Conservation (phyloP, 2,329 filamentous ascomycete species). For the Xylaria hypoxylon region DNA sequence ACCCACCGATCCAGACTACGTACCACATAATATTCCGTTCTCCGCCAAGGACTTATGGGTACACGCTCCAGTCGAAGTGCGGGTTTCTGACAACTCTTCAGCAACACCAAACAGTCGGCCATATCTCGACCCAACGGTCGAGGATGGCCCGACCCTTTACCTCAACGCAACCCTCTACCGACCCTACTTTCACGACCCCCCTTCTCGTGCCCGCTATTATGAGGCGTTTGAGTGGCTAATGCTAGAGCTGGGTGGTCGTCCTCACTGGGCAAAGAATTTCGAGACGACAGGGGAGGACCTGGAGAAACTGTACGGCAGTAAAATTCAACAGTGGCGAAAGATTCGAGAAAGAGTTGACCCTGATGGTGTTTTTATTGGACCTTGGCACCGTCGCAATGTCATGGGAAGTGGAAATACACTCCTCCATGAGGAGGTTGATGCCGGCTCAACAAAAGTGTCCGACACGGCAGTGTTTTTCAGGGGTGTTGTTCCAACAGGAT, state of each 20-base stretch:
- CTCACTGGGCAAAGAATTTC: conserved; percentile 97
- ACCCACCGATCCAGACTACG: conserved; percentile 73
- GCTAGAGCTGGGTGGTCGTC: conserved; percentile 82
- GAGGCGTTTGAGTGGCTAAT: conserved; percentile 92
- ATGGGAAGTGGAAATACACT: conserved; percentile 53
- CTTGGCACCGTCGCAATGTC: conserved; percentile 85
- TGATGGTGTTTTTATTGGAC: conserved; percentile 87
- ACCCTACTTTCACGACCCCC: conserved; percentile 81
- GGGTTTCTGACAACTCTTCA: conserved; percentile 78
- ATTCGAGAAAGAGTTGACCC: conserved; percentile 79
- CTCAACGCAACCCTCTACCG: conserved; percentile 92
- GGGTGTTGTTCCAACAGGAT: conserved; percentile 37
- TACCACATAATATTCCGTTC: conserved; percentile 79
- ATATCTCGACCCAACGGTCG: conserved; percentile 76
- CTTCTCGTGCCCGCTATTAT: conserved; percentile 82
- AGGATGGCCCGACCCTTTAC: conserved; percentile 80
- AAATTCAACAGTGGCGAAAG: conserved; percentile 73
- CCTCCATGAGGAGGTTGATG: conserved; percentile 50
- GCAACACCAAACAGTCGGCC: conserved; percentile 51
- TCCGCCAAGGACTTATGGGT: conserved; percentile 83
- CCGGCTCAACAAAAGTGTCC: conserved; percentile 34
- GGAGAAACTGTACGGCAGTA: conserved; percentile 74
- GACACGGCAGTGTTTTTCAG: conserved; percentile 41
- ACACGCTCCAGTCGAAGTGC: conserved; percentile 92
- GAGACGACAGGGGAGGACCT: conserved; percentile 70